A percentile compares a stretch with the other conserved stretches of the same genome.
phyloP scores from a whole-genome alignment of 164 flowering plant species.

The Vitis riparia region DNA sequence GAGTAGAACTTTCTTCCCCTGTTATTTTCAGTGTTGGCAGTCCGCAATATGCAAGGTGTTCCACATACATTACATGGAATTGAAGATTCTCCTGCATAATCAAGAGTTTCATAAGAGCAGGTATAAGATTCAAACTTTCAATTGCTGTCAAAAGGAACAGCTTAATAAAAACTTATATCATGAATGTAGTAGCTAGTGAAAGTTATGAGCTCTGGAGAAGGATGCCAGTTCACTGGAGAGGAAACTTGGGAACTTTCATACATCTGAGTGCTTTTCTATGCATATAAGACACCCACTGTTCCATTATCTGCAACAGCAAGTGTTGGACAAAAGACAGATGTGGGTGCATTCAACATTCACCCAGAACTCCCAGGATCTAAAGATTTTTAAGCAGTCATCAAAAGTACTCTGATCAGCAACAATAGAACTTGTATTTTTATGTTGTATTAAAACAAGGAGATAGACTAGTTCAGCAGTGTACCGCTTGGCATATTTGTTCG shows the following conservation, averaged over 20 bases:
- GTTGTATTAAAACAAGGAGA: neutral
- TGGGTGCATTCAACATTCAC: no score
- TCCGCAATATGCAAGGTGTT: constrained; percentile 56
- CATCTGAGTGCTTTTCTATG: no score
- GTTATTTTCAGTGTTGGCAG: constrained; percentile 84
- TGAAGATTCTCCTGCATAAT: constrained; percentile 59
- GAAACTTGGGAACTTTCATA: no score
- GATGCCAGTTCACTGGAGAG: neutral
- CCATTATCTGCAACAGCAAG: no score
- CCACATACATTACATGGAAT: constrained; percentile 72
- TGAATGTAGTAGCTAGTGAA: neutral
- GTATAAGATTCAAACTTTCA: constrained; percentile 1
- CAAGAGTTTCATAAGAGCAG: constrained; percentile 5
- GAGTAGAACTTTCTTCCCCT: constrained; percentile 90
- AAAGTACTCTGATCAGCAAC: no score
- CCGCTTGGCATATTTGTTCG: constrained; percentile 34
- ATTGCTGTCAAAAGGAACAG: neutral
- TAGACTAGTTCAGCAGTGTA: constrained; percentile 9
- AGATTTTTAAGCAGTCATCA: no score
- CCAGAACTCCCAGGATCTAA: no score
- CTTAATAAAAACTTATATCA: neutral
- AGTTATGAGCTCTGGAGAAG: no score
- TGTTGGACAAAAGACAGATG: no score
- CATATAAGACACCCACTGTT: no score
- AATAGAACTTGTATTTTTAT: no score